Conservation (phyloP, 148 eudicot genomes). For the Beta vulgaris region DNA sequence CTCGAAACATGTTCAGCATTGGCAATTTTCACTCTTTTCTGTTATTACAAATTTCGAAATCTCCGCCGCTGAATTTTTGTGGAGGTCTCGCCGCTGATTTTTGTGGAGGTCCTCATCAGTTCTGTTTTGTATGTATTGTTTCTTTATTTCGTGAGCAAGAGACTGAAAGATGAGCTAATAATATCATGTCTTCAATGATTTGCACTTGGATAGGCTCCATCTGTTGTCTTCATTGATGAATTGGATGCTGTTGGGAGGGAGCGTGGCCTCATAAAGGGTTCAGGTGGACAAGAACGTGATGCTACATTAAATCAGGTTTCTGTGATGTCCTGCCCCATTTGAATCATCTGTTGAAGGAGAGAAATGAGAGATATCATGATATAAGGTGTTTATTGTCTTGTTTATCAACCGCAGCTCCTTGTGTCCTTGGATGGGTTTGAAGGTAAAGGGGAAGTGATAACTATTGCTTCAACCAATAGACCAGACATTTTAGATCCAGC, state of each 20-base stretch:
- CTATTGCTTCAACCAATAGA: slow-evolving; percentile 95
- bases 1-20: neutral
- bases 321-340: slow-evolving; percentile 6
- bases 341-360: slow-evolving; percentile 9
- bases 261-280: slow-evolving; percentile 93
- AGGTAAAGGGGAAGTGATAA: slow-evolving; percentile 94
- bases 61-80: too few relatives aligned
- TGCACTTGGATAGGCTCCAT: slow-evolving; percentile 63
- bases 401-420: slow-evolving; percentile 57
- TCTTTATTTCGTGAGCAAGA: slow-evolving; percentile 1
- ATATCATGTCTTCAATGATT: slow-evolving; percentile 14
- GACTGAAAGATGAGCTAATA: neutral
- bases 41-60: neutral
- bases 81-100: too few relatives aligned
- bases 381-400: slow-evolving; percentile 7
- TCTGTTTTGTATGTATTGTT: neutral
- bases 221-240: slow-evolving; percentile 97
- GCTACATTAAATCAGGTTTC: slow-evolving; percentile 92
- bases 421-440: slow-evolving; percentile 96
- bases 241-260: slow-evolving; percentile 98
- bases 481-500: slow-evolving; percentile 94
- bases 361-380: neutral
- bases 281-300: slow-evolving; percentile 99
- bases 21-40: neutral
- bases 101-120: neutral